Evolutionary conservation across 805 yeast genomes (phyloP).

Genomic region (Pachysolen tannophilus): DNA sequence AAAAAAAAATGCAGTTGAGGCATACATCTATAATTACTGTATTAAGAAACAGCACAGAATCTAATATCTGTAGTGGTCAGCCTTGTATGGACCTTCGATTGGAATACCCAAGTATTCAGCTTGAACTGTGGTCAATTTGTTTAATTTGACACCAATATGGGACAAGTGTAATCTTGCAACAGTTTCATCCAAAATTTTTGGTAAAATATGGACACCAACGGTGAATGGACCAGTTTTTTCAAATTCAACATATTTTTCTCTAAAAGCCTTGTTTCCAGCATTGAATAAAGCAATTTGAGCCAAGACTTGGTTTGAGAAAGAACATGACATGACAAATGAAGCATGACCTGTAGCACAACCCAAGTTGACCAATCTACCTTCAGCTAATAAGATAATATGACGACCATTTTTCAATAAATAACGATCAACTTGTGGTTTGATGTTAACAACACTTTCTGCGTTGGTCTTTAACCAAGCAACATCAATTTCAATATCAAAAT

Average conservation of each 20-base stretch:
- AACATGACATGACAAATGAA: conserved; percentile 98
- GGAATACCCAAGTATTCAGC: conserved; percentile 93
- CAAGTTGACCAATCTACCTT: conserved; percentile 98
- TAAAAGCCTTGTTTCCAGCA: conserved; percentile 74
- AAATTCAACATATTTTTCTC: conserved; percentile 78
- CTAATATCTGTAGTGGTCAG: conserved; percentile 97
- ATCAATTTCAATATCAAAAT: conserved; percentile 97
- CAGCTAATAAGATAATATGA: conserved; percentile 93
- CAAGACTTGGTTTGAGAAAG: conserved; percentile 98
- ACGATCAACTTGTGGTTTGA: conserved; percentile 99
- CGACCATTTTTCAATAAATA: conserved; percentile 82
- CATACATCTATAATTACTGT: too few relatives aligned
- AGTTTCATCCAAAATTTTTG: conserved; percentile 97
- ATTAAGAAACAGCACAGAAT: too few relatives aligned
- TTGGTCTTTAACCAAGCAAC: conserved; percentile 97
- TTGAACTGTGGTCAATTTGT: conserved; percentile 70
- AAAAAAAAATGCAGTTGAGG: conserved; percentile 11
- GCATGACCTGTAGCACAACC: conserved; percentile 99
- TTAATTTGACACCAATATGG: conserved; percentile 86
- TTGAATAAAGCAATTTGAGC: conserved; percentile 98
- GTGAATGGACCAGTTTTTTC: conserved; percentile 86
- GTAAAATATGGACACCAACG: conserved; percentile 90
- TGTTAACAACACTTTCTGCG: conserved; percentile 90
- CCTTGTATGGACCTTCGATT: conserved; percentile 93
- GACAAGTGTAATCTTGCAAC: conserved; percentile 95